Evolutionary conservation across 768 basidiomycete species (phyloP).

Genomic region (Clavaria fumosa): DNA sequence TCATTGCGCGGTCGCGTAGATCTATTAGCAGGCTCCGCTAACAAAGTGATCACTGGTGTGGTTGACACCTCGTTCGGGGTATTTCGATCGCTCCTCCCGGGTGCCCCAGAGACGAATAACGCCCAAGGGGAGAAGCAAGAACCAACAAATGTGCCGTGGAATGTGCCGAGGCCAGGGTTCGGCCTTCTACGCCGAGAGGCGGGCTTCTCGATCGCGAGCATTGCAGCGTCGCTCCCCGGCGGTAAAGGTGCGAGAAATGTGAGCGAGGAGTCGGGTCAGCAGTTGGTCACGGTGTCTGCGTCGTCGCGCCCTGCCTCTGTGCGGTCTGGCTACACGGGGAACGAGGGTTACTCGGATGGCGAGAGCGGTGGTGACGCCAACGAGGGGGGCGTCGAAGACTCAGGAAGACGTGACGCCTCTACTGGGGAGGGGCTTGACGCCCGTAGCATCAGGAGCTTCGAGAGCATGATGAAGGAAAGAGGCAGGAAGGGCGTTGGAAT

Average conservation of each 20-base stretch:
- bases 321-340: slow-evolving; percentile 17
- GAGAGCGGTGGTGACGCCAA: slow-evolving; percentile 26
- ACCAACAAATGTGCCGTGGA: slow-evolving; percentile 25
- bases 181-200: slow-evolving; percentile 61
- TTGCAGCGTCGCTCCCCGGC: slow-evolving; percentile 47
- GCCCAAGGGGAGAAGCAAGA: slow-evolving; percentile 10
- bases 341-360: slow-evolving; percentile 15
- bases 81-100: slow-evolving; percentile 41
- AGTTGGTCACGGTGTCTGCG: slow-evolving; percentile 30
- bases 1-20: slow-evolving; percentile 59
- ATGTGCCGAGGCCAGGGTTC: slow-evolving; percentile 33
- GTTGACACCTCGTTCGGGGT: slow-evolving; percentile 86
- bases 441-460: slow-evolving; percentile 74
- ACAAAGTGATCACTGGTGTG: slow-evolving; percentile 74
- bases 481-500: slow-evolving; percentile 16
- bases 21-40: slow-evolving; percentile 66
- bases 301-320: slow-evolving; percentile 25
- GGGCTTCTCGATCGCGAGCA: slow-evolving; percentile 69
- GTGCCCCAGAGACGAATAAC: slow-evolving; percentile 11
- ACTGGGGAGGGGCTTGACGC: slow-evolving; percentile 33
- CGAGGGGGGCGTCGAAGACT: slow-evolving; percentile 23
- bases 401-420: too few species aligned
- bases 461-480: slow-evolving; percentile 62
- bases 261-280: slow-evolving; percentile 29
- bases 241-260: slow-evolving; percentile 14